These are phyloP conservation scores for Trichoderma semiorbis DNA, from an alignment of 2,329 filamentous ascomycete genomes.

Conservation along the genomic window DNA sequence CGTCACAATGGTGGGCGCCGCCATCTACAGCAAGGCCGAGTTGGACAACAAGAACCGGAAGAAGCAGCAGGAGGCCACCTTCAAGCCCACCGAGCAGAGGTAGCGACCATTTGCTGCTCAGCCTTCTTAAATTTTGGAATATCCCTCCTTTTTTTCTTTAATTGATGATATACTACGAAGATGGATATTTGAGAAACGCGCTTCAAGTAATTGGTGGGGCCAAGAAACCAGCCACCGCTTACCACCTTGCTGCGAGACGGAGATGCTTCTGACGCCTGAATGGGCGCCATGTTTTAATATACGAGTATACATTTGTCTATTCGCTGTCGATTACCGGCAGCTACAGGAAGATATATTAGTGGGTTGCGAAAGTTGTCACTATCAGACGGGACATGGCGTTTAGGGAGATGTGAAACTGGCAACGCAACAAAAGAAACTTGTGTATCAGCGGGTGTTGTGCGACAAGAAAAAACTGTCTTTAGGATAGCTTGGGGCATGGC, in stretches of 20 bases:
- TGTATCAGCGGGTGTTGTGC: constrained; percentile 13
- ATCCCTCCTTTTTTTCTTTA: constrained; percentile 8
- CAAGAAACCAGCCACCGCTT: neutral
- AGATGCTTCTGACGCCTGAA: neutral
- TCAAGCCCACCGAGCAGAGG: constrained; percentile 37
- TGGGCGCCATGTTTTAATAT: constrained; percentile 5
- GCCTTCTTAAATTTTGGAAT: constrained; percentile 17
- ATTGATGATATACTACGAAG: constrained; percentile 12
- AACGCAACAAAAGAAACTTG: neutral
- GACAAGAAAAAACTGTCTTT: neutral
- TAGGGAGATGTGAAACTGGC: constrained; percentile 18
- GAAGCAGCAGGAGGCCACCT: constrained; percentile 31
- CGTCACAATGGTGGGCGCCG: constrained; percentile 53
- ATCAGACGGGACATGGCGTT: constrained; percentile 22
- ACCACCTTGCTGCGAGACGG: neutral
- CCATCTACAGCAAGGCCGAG: constrained; percentile 57
- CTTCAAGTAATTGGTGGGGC: neutral
- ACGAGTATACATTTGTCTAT: neutral
- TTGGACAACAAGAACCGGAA: constrained; percentile 49
- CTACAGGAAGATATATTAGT: neutral
- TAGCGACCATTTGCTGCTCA: constrained; percentile 16
- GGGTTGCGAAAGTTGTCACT: constrained; percentile 14
- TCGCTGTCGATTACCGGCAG: neutral
- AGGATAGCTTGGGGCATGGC: constrained; percentile 16
- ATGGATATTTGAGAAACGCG: constrained; percentile 5